Evolutionary conservation across 805 yeast species (phyloP), one percentile per base, ranked within the genome.

Genomic region (Schwanniomyces occidentalis): DNA sequence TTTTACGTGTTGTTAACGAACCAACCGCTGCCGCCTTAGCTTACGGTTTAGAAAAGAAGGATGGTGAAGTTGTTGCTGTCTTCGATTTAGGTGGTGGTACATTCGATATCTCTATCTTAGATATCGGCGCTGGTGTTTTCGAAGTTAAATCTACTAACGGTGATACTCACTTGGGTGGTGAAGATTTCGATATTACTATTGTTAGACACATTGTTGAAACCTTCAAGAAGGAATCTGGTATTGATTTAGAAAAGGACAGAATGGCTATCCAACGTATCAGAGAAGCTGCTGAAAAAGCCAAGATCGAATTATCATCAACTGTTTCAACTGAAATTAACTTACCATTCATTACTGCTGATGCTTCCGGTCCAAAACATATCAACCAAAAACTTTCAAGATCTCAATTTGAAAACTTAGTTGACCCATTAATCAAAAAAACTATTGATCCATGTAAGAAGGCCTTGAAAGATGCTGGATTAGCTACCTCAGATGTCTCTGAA

Each of bases 51-150:
- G 96, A 88, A 72, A 78, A 74, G 60, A 85, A 82, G 56, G 80
- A 75, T 50, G 75, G 81, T 58, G 82, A 81, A 70, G 84, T 85
- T 44, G 95, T 89, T 54, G 97, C 97, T 44, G 97, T 89, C 49
- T 89, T 90, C 73, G 97, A 89, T 72, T 78, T 89, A 60, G 97
- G 97, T 81, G 97, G 97, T 69, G 97, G 97, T 81, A 89, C 97
- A 57, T 89, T 89, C 65, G 97, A 89, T 84, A 84, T 89, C 69
- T 89, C 97, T 54, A 86, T 89, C 63, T 78, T 89, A 61, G 97
- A 90, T 76, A 90, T 89, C 56, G 96, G 90, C 72, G 88, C 89
- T 62, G 97, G 97, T 77, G 97, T 89, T 50, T 89, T 89, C 57
- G 97, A 89, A 77, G 97, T 89, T 65, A 89, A 89, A 75, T 87